Base-by-base conservation (phyloP, 306 rosid genomes). In the Cucurbita argyrosperma region DNA sequence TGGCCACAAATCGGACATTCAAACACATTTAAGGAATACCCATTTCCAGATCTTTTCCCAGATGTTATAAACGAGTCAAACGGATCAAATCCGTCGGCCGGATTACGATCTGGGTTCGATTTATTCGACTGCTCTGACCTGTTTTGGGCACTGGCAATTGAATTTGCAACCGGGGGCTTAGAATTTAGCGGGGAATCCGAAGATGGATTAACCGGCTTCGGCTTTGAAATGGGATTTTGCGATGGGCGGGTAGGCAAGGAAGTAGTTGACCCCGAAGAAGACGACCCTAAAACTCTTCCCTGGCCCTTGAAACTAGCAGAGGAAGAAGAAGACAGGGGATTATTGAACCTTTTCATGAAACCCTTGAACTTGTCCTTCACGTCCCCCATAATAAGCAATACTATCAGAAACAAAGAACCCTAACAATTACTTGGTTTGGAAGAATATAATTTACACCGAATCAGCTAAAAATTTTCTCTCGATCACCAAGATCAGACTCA, bases 271-370 rank as follows among this genome's bases (percentile, higher is more conserved):
- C 77, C 79, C 0, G 96, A 71, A 14, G 88, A 83, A 11, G 92
- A 81, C 3, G 98, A 95, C 30, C 99, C 99, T 21, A 95, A 79
- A 66, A 89, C 96, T 79, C 97, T 76, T 62, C 97, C 97, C 85
- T 88, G 99, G 72, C 99, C 99, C 52, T 91, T 91, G 87, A 95
- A 95, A 84, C 84, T 95, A 12, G 83, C 79, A 23, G 99, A 91
- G 55, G 95, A 78, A 3, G 92, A 86, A 1, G 97, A 83, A 0
- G 95, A 74, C 55, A 82, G 80, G n/a, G 87, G 72, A 21, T 76
- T 85, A 80, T 87, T 87, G 76, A 91, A 90, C 80, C 87, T 90
- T 73, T 95, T 95, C 85, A 95, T 88, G 85, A 91, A 89, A 3
- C 96, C 97, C 75, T 95, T 95, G 39, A 95, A 54, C 84, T 95